These are phyloP conservation scores for Fulvia fulva DNA, from an alignment of 2,329 filamentous ascomycete genomes.

Conservation along the genomic window DNA sequence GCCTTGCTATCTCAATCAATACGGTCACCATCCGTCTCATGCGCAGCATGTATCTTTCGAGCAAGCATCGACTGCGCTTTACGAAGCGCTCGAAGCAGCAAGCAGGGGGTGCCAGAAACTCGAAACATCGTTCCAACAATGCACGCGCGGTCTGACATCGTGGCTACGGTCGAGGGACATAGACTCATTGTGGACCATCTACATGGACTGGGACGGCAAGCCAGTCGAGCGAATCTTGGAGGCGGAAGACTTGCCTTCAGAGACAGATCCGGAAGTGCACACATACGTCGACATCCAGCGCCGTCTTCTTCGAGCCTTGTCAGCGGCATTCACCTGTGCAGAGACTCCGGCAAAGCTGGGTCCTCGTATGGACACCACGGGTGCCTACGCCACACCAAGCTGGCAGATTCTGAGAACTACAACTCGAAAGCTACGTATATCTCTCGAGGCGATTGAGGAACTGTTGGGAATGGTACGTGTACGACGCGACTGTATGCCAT, in stretches of 20 bases:
- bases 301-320: constrained; percentile 12
- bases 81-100: constrained; percentile 14
- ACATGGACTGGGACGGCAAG: constrained; percentile 14
- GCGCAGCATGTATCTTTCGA: constrained; percentile 9
- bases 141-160: constrained; percentile 5
- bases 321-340: constrained; percentile 10
- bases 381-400: neutral
- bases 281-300: constrained; percentile 7
- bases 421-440: constrained; percentile 17
- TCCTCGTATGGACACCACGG: neutral
- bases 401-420: constrained; percentile 18
- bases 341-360: constrained; percentile 6
- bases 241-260: neutral
- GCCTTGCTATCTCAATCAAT: neutral
- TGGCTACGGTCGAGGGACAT: constrained; percentile 15
- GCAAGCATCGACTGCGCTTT: constrained; percentile 13
- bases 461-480: constrained; percentile 13
- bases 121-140: constrained; percentile 9
- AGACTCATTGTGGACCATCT: constrained; percentile 15
- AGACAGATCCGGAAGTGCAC: neutral
- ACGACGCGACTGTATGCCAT: constrained; percentile 13
- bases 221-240: neutral
- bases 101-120: constrained; percentile 13
- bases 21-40: neutral
- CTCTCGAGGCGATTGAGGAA: constrained; percentile 19